phyloP scores from a whole-genome alignment of 176 grass and related monocot genomes.

The Carex cristatella region DNA sequence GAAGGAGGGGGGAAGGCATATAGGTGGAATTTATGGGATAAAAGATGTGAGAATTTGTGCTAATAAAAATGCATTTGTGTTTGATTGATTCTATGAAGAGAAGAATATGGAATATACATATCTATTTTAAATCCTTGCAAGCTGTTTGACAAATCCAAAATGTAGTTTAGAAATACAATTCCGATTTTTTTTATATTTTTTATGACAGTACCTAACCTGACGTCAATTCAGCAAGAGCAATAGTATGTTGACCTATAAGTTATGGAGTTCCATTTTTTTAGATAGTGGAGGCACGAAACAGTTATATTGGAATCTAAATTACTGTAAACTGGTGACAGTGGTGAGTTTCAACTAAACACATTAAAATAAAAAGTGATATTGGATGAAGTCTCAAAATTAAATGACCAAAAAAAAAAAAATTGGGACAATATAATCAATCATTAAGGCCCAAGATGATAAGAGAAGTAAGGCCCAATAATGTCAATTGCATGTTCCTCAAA shows the following conservation, averaged over 20 bases:
- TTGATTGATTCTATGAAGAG: neutral
- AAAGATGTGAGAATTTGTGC: neutral
- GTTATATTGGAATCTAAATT: neutral
- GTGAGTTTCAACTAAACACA: neutral
- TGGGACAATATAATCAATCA: no score
- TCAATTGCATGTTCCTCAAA: neutral
- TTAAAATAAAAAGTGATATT: neutral
- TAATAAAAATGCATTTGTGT: neutral
- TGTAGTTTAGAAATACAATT: neutral
- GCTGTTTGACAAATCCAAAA: neutral
- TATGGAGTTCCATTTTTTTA: slow-evolving; percentile 5
- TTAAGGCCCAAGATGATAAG: no score
- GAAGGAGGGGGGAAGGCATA: neutral
- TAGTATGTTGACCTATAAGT: neutral
- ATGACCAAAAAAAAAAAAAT: no score
- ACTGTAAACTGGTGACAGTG: neutral
- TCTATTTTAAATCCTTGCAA: neutral
- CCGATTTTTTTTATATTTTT: neutral
- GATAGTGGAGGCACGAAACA: slow-evolving; percentile 1
- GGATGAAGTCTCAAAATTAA: no score
- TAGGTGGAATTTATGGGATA: neutral
- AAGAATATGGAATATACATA: slow-evolving; percentile 7
- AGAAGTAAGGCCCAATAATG: neutral
- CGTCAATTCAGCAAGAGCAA: neutral
- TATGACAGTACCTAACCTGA: neutral